Percentiles rank a stretch among this genome's conserved stretches.
phyloP scores from a whole-genome alignment of 2,329 filamentous ascomycete genomes.

The Lachnellula hyalina region DNA sequence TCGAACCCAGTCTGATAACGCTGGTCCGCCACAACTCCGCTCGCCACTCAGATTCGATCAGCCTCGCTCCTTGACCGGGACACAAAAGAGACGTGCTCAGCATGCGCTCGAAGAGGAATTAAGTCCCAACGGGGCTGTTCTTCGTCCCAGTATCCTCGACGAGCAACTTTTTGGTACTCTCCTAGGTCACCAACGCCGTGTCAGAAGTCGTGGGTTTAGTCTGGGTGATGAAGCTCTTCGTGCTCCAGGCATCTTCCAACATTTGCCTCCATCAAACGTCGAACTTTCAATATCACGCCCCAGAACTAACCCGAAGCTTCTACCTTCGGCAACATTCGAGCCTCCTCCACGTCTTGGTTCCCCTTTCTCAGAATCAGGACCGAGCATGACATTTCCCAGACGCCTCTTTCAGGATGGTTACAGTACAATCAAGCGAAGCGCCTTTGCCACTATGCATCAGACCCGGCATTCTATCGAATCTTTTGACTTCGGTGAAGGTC shows the following conservation, averaged over 20 bases:
- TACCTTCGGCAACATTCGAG: constrained; percentile 29
- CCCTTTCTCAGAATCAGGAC: constrained; percentile 46
- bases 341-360: constrained; percentile 48
- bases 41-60: constrained; percentile 27
- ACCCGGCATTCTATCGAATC: constrained; percentile 31
- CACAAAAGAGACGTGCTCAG: constrained; percentile 29
- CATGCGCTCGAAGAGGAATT: constrained; percentile 26
- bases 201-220: constrained; percentile 30
- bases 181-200: constrained; percentile 23
- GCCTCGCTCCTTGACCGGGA: constrained; percentile 23
- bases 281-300: background rate
- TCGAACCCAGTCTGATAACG: constrained; percentile 11
- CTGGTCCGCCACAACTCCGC: constrained; percentile 15
- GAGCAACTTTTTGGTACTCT: constrained; percentile 28
- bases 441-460: constrained; percentile 55
- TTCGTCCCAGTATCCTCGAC: constrained; percentile 27
- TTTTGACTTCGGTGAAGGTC: constrained; percentile 27
- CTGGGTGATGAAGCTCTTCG: constrained; percentile 28
- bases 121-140: constrained; percentile 20
- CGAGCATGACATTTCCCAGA: constrained; percentile 58
- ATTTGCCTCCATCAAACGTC: constrained; percentile 3
- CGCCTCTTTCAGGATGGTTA: constrained; percentile 40
- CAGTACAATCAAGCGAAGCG: constrained; percentile 35
- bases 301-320: constrained; percentile 22
- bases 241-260: constrained; percentile 19